Evolutionary conservation across 495 filamentous ascomycete genomes (phyloP).

Genomic region (Podospora pseudopauciseta): DNA sequence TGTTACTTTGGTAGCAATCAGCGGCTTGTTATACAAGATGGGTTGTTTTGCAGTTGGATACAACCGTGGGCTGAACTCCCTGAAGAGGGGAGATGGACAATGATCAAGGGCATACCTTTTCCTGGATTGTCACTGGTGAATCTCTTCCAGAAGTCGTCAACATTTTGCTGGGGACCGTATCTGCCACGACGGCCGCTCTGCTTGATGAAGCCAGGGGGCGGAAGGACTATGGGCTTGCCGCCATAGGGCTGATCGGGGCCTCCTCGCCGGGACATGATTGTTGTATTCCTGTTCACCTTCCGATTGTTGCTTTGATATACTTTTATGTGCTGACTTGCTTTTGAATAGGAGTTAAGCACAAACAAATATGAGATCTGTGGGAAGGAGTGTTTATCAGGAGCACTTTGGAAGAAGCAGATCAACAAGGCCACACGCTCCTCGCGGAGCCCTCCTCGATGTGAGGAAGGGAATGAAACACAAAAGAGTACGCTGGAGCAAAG

Average conservation of each 20-base stretch:
- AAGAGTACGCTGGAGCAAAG: background rate
- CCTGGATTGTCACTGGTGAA: slow-evolving; percentile 65
- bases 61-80: background rate
- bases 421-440: background rate
- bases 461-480: background rate
- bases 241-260: background rate
- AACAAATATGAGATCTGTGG: background rate
- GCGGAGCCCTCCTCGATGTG: background rate
- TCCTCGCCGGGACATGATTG: background rate
- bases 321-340: background rate
- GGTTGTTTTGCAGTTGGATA: background rate
- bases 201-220: background rate
- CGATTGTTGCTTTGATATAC: background rate
- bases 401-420: background rate
- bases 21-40: background rate
- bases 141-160: slow-evolving; percentile 76
- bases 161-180: slow-evolving; percentile 60
- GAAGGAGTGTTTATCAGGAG: background rate
- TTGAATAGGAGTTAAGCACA: background rate
- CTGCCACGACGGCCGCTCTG: slow-evolving; percentile 22
- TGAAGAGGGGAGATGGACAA: background rate
- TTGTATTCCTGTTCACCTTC: background rate
- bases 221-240: background rate
- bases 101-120: slow-evolving; percentile 35
- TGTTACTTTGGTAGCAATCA: slow-evolving; percentile 47